These are phyloP conservation scores for Mycothermus thermophilus DNA, from an alignment of 495 filamentous ascomycete genomes.

Conservation along the genomic window DNA sequence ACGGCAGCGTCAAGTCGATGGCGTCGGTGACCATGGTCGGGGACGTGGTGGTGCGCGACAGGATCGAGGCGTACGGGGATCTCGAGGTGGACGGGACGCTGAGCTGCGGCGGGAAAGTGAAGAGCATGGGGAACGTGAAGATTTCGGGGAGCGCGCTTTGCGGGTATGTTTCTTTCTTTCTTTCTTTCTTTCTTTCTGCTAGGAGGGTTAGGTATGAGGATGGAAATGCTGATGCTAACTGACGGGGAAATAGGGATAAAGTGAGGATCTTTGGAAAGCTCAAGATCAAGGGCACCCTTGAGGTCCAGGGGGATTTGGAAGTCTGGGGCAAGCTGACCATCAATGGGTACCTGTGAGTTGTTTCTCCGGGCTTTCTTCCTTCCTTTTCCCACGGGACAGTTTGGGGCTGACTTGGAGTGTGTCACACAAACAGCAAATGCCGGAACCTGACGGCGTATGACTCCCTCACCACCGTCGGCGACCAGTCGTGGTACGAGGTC, in stretches of 20 bases:
- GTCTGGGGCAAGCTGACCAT: constrained; percentile 26
- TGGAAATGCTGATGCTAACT: neutral
- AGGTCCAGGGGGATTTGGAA: constrained; percentile 23
- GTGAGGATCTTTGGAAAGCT: constrained; percentile 31
- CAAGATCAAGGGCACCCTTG: constrained; percentile 21
- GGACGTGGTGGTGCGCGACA: constrained; percentile 20
- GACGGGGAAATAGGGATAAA: constrained; percentile 15
- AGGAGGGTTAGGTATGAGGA: neutral
- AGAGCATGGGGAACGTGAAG: constrained; percentile 28
- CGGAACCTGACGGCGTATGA: constrained; percentile 23
- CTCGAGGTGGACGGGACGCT: constrained; percentile 21
- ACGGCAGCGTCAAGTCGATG: constrained; percentile 27
- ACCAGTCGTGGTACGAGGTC: constrained; percentile 24
- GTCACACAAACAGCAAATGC: constrained; percentile 25
- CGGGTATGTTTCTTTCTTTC: constrained; percentile 6
- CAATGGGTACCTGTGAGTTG: constrained; percentile 25
- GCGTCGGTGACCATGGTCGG: constrained; percentile 18
- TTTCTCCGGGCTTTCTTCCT: neutral
- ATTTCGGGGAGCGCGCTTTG: constrained; percentile 13
- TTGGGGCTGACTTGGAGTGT: neutral
- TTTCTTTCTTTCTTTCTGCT: neutral
- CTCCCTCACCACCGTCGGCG: constrained; percentile 26
- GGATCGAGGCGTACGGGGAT: constrained; percentile 28
- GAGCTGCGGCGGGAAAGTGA: constrained; percentile 24
- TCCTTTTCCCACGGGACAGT: neutral